These are phyloP conservation scores for Fraxinus pennsylvanica DNA, from an alignment of 257 asterid genomes.

Conservation along the genomic window DNA sequence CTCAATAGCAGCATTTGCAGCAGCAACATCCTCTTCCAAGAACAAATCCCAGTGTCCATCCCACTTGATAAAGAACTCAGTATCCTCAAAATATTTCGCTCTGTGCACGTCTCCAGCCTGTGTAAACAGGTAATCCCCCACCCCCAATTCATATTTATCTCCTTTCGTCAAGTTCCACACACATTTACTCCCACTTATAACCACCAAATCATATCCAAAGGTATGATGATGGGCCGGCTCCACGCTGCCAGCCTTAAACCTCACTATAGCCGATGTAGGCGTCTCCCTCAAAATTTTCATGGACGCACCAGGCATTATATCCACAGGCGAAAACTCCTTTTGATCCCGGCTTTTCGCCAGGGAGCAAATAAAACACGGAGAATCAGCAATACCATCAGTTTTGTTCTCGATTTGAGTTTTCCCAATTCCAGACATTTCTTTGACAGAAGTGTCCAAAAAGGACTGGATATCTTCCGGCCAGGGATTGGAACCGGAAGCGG, in stretches of 20 bases:
- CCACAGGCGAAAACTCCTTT: slow-evolving; percentile 58
- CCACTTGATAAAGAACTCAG: slow-evolving; percentile 93
- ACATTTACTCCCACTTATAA: slow-evolving; percentile 61
- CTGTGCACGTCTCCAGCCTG: slow-evolving; percentile 85
- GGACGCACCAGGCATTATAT: slow-evolving; percentile 77
- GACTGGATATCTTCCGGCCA: slow-evolving; percentile 74
- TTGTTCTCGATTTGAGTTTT: background rate
- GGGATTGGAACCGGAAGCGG: slow-evolving; percentile 74
- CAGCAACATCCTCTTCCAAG: slow-evolving; percentile 71
- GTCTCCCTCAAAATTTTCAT: slow-evolving; percentile 71
- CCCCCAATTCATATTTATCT: slow-evolving; percentile 58
- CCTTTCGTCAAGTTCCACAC: slow-evolving; percentile 82
- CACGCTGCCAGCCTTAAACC: slow-evolving; percentile 75
- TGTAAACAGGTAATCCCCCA: slow-evolving; percentile 78
- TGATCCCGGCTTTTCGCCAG: slow-evolving; percentile 49
- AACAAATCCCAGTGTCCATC: slow-evolving; percentile 89
- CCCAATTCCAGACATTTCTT: slow-evolving; percentile 64
- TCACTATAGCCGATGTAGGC: slow-evolving; percentile 82
- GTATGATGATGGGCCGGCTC: slow-evolving; percentile 94
- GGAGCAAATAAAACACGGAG: slow-evolving; percentile 64
- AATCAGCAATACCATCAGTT: slow-evolving; percentile 16
- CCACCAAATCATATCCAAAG: slow-evolving; percentile 85
- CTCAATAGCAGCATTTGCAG: slow-evolving; percentile 71
- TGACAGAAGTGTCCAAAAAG: slow-evolving; percentile 53
- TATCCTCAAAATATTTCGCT: slow-evolving; percentile 70